Evolutionary conservation across 2,329 filamentous ascomycete genomes (phyloP), one percentile per base, ranked within the genome.

Genomic region (Hawksworthiomyces lignivorus): DNA sequence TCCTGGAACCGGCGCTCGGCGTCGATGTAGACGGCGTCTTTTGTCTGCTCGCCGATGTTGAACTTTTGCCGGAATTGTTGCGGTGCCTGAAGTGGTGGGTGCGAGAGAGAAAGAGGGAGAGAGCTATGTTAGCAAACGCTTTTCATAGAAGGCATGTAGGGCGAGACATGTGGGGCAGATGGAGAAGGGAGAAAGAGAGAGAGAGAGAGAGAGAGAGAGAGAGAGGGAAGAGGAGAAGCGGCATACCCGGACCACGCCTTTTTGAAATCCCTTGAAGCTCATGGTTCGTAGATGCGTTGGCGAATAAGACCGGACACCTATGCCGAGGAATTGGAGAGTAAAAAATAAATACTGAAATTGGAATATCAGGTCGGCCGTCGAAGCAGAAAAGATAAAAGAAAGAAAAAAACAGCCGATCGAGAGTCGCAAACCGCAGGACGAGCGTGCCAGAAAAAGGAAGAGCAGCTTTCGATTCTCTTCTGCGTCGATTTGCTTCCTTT

Each of bases 231-330:
- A 33, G 11, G 26, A 30, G 9, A 6, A 5, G 5, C 10, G 22
- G 52, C 81, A 62, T 75, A 90, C 90, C 68, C 92, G 80, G 49
- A 79, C 77, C 60, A 95, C 72, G 70, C 84, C 84, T 74, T 96
- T 97, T 62, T 84, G 81, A 58, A 98, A 87, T 57, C 92, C 92
- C 68, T 92, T 94, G 75, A 95, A 89, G 77, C 89, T 96, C 92
- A 98, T 97, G 60, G 39, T 56, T 3, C 35, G 17, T 22, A 22
- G 19, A 34, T 12, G 20, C n/a, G n/a, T n/a, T n/a, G n/a, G n/a
- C n/a, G n/a, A n/a, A n/a, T n/a, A n/a, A n/a, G n/a, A n/a, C n/a
- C n/a, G n/a, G n/a, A n/a, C n/a, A n/a, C n/a, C n/a, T n/a, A n/a
- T 9, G 21, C 33, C 26, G 34, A 45, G 22, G 41, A 36, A 35